phyloP scores from a whole-genome alignment of 2,329 filamentous ascomycete species.

The Delphinella strobiligena region DNA sequence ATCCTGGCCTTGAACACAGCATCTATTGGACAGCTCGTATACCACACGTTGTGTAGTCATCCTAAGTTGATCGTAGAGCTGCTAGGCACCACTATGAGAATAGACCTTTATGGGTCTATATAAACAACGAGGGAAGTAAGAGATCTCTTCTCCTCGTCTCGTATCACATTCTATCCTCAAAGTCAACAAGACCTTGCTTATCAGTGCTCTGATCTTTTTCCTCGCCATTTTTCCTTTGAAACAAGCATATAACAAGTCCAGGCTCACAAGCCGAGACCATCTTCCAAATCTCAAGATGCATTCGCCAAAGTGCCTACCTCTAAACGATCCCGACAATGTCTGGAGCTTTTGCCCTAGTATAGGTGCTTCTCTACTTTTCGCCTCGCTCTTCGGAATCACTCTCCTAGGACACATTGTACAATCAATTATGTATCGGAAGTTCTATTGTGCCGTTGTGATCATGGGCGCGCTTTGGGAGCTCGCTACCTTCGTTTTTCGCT shows the following conservation, averaged over 20 bases:
- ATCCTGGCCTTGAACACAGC: no score
- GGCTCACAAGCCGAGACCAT: not conserved
- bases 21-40: not conserved
- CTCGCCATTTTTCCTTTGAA: not conserved
- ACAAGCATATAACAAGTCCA: not conserved
- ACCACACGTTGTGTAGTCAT: not conserved
- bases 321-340: not conserved
- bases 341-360: constrained; percentile 9
- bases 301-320: not conserved
- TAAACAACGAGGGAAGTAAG: not conserved
- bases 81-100: no score
- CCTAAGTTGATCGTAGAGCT: not conserved
- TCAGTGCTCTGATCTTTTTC: not conserved
- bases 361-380: constrained; percentile 4
- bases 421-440: constrained; percentile 20
- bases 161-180: not conserved
- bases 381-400: constrained; percentile 5
- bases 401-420: constrained; percentile 9
- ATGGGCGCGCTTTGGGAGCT: constrained; percentile 33
- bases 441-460: constrained; percentile 33
- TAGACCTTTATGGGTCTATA: no score
- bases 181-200: not conserved
- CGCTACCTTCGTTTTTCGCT: constrained; percentile 28
- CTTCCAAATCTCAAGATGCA: not conserved
- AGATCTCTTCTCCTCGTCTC: no score